Percentiles rank a stretch among this genome's conserved stretches.
These are phyloP conservation scores for Talaromyces marneffei DNA, from an alignment of 2,329 filamentous ascomycete species.

Conservation along the genomic window DNA sequence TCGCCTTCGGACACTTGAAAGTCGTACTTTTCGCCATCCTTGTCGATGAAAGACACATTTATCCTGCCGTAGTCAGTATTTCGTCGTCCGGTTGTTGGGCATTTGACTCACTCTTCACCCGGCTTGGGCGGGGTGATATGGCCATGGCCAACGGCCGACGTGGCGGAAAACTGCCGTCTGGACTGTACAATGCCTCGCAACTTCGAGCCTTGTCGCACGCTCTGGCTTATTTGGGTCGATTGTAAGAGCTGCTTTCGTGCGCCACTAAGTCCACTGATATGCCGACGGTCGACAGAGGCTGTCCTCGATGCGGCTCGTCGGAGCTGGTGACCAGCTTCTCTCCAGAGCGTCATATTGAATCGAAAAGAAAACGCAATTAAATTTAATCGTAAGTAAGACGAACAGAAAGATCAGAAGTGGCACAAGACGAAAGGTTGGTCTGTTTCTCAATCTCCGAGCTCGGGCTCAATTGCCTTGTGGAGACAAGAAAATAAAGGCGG, in stretches of 20 bases:
- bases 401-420: background rate
- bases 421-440: background rate
- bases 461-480: slow-evolving; percentile 8
- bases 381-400: background rate
- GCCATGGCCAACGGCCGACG: slow-evolving; percentile 59
- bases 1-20: slow-evolving; percentile 79
- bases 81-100: background rate
- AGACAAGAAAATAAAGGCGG: slow-evolving; percentile 4
- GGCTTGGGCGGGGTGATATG: slow-evolving; percentile 78
- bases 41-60: slow-evolving; percentile 87
- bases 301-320: slow-evolving; percentile 50
- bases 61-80: slow-evolving; percentile 44
- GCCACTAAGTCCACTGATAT: slow-evolving; percentile 21
- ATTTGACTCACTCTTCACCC: slow-evolving; percentile 72
- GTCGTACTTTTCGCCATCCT: slow-evolving; percentile 70
- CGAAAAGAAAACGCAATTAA: background rate
- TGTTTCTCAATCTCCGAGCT: background rate
- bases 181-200: slow-evolving; percentile 24
- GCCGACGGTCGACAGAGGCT: slow-evolving; percentile 52
- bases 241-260: slow-evolving; percentile 14
- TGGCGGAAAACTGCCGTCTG: slow-evolving; percentile 59
- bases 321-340: slow-evolving; percentile 29
- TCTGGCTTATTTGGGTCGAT: slow-evolving; percentile 12
- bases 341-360: slow-evolving; percentile 30
- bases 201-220: slow-evolving; percentile 3